A percentile compares a stretch with the other conserved stretches of the same genome.
phyloP scores from a whole-genome alignment of 1,139 yeast genomes.

The Scheffersomyces lignicola region DNA sequence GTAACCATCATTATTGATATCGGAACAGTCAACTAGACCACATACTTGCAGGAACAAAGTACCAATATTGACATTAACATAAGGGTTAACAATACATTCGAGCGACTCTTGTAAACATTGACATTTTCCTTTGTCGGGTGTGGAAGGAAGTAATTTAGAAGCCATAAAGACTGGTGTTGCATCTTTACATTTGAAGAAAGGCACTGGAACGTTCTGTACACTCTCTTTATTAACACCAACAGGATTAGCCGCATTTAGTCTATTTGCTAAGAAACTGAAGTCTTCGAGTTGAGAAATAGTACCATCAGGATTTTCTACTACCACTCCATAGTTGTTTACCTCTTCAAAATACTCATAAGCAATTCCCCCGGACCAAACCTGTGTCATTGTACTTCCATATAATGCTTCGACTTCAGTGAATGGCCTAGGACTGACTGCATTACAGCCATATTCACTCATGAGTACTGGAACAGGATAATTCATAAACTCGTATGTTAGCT shows the following conservation, averaged over 20 bases:
- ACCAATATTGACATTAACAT: slow-evolving; percentile 26
- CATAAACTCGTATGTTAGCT: slow-evolving; percentile 49
- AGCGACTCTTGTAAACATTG: slow-evolving; percentile 53
- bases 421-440: slow-evolving; percentile 52
- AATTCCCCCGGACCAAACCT: slow-evolving; percentile 45
- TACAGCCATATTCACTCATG: slow-evolving; percentile 66
- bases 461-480: slow-evolving; percentile 55
- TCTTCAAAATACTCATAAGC: slow-evolving; percentile 42
- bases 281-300: slow-evolving; percentile 42
- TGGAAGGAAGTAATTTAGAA: slow-evolving; percentile 46
- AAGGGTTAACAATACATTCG: slow-evolving; percentile 48
- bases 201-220: slow-evolving; percentile 3
- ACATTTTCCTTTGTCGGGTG: slow-evolving; percentile 57
- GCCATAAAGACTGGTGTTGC: slow-evolving; percentile 39
- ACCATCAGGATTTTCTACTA: slow-evolving; percentile 25
- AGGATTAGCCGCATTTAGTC: slow-evolving; percentile 36
- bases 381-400: slow-evolving; percentile 34
- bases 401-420: slow-evolving; percentile 49
- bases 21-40: slow-evolving; percentile 49
- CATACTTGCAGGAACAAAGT: slow-evolving; percentile 49
- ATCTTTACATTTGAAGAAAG: slow-evolving; percentile 7
- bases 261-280: slow-evolving; percentile 34
- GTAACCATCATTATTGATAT: slow-evolving; percentile 47
- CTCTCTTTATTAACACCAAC: slow-evolving; percentile 10
- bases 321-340: slow-evolving; percentile 36